Base-by-base conservation (phyloP, 257 asterid genomes). In the Orobanche coerulescens region DNA sequence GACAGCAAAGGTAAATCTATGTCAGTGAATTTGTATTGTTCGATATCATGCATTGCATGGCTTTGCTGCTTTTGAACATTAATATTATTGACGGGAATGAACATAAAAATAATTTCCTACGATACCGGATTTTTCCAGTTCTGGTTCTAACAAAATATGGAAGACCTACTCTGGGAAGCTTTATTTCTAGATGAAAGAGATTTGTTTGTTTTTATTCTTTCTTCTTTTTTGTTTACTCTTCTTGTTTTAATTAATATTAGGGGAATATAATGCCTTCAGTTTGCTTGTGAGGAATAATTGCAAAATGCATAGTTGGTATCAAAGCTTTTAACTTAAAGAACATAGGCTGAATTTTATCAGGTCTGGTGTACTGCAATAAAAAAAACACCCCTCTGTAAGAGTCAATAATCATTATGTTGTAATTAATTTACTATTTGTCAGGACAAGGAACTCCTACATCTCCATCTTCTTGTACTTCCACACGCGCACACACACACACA, bases 1-100 rank as follows among this genome's bases (percentile, higher is more conserved):
- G 94, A 31, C 69, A 78, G 36, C 69, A 81, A 23, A 84, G 98
- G 97, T 89, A 79, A 66, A 44, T 65, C n/a, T 59, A 25, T 70
- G 56, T 62, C 25, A 3, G 13, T n/a, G 4, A 15, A n/a, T 20
- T 58, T 33, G 1, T 40, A 13, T 19, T 61, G 26, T 48, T 30
- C 10, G 40, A 18, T 25, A 14, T 22, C 16, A 43, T 36, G 37
- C 19, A 56, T 49, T 39, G 59, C 24, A 6, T 62, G 40, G 37
- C 42, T 6, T 30, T 50, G 18, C 39, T 64, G 19, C 48, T 39
- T 14, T 3, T 73, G 24, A 15, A 59, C 26, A 43, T 50, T 9
- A 25, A 31, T 13, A 28, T 37, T n/a, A 47, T 57, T 43, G 22
- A 18, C 61, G 20, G 20, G 18, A 24, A 40, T 33, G 18, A 50